Evolutionary conservation across 202 grass and related monocot genomes (phyloP).

Genomic region (Digitaria exilis): DNA sequence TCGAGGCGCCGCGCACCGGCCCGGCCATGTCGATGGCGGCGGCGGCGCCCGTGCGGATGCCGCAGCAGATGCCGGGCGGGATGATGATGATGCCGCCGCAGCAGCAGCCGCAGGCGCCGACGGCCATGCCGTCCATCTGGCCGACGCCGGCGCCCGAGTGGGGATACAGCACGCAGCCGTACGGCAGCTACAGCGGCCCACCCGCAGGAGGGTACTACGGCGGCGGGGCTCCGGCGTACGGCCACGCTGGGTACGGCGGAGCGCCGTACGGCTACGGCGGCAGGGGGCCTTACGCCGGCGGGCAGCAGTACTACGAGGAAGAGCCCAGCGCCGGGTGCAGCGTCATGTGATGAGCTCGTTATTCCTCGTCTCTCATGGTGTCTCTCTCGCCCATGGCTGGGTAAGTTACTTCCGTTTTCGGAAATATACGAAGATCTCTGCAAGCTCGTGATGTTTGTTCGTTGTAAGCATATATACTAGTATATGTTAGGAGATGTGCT

Average conservation of each 20-base stretch:
- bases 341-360: constrained; percentile 42
- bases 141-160: constrained; percentile 31
- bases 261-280: constrained; percentile 38
- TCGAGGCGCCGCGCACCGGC: constrained; percentile 38
- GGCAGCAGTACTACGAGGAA: constrained; percentile 43
- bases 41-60: constrained; percentile 37
- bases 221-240: constrained; percentile 21
- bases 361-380: not conserved
- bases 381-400: not conserved
- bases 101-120: not conserved
- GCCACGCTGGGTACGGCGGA: constrained; percentile 27
- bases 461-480: not conserved
- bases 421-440: not conserved
- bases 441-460: not conserved
- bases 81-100: not conserved
- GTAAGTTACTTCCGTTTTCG: not conserved
- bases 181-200: constrained; percentile 20
- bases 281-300: constrained; percentile 34
- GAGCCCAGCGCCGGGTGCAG: constrained; percentile 51
- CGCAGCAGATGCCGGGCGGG: not conserved
- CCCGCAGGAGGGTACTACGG: constrained; percentile 50
- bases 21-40: constrained; percentile 40
- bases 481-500: not conserved
- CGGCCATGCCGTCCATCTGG: constrained; percentile 51
- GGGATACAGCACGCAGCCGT: constrained; percentile 41